A percentile compares a stretch with the other conserved stretches of the same genome.
Evolutionary conservation across 2,329 filamentous ascomycete genomes (phyloP).

Genomic region (Lachnellula subtilissima): DNA sequence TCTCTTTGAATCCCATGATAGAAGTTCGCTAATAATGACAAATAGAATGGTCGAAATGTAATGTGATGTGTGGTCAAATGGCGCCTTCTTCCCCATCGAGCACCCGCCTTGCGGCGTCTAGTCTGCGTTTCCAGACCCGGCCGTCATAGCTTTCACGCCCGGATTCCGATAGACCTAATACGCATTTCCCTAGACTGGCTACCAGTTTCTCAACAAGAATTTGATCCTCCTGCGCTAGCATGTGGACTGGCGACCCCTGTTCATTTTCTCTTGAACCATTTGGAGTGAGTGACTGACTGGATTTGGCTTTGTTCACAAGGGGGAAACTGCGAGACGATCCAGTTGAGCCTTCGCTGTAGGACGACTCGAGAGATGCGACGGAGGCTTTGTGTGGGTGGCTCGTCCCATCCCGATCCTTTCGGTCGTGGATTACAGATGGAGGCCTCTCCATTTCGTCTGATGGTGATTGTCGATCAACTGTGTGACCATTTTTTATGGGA

Average conservation of each 20-base stretch:
- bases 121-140: slow-evolving; percentile 61
- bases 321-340: slow-evolving; percentile 60
- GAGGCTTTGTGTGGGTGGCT: slow-evolving; percentile 47
- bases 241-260: slow-evolving; percentile 27
- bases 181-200: slow-evolving; percentile 55
- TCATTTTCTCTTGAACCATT: slow-evolving; percentile 11
- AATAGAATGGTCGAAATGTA: not conserved
- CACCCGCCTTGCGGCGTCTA: slow-evolving; percentile 69
- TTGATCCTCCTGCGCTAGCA: slow-evolving; percentile 48
- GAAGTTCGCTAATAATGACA: not conserved
- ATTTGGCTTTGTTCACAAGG: slow-evolving; percentile 48
- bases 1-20: not conserved
- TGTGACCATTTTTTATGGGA: slow-evolving; percentile 5
- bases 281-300: slow-evolving; percentile 5
- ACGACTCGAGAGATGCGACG: slow-evolving; percentile 46
- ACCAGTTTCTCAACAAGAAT: slow-evolving; percentile 56
- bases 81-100: slow-evolving; percentile 62
- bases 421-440: slow-evolving; percentile 15
- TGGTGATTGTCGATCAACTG: slow-evolving; percentile 6
- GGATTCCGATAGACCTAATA: slow-evolving; percentile 52
- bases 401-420: slow-evolving; percentile 11
- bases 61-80: slow-evolving; percentile 11
- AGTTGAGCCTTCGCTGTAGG: slow-evolving; percentile 37
- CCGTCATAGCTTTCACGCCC: slow-evolving; percentile 52
- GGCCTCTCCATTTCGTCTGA: slow-evolving; percentile 9